Percentiles rank a stretch among this genome's conserved stretches.
These are phyloP conservation scores for Dalbergia oliveri DNA, from an alignment of 306 rosid genomes.

Conservation along the genomic window DNA sequence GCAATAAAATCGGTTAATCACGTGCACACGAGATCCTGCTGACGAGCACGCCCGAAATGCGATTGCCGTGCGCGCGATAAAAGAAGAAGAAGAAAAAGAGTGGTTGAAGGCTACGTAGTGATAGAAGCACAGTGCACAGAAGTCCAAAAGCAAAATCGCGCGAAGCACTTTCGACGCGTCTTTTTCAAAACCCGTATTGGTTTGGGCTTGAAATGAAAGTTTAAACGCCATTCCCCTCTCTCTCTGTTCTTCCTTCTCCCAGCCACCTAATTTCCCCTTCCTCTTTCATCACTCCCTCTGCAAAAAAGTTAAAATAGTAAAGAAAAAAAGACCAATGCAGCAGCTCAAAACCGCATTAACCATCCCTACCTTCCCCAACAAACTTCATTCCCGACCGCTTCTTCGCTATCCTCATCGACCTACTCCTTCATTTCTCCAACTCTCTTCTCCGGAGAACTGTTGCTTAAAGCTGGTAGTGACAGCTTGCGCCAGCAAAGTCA, in stretches of 20 bases:
- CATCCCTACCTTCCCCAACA: slow-evolving; percentile 24
- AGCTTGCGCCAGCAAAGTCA: background rate
- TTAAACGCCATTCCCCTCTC: too few species aligned
- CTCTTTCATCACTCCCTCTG: background rate
- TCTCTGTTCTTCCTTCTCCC: background rate
- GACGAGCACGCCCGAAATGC: too few species aligned
- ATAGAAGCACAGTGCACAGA: too few species aligned
- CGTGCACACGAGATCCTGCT: too few species aligned
- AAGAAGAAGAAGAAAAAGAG: too few species aligned
- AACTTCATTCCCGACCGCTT: slow-evolving; percentile 1
- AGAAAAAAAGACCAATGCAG: slow-evolving; percentile 29
- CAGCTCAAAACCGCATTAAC: slow-evolving; percentile 20
- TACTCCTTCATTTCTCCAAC: background rate
- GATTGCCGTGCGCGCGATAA: too few species aligned
- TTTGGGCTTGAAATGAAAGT: too few species aligned
- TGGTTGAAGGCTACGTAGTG: too few species aligned
- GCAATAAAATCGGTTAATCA: too few species aligned
- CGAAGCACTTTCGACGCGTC: too few species aligned
- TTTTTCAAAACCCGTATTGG: too few species aligned
- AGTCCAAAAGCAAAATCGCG: too few species aligned
- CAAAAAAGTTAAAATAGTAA: background rate
- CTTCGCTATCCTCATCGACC: slow-evolving; percentile 1
- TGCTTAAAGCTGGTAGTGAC: slow-evolving; percentile 3
- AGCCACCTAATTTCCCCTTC: background rate
- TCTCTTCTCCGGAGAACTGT: background rate